Evolutionary conservation across 2,329 filamentous ascomycete genomes (phyloP).

Genomic region (Diaporthe sp.): DNA sequence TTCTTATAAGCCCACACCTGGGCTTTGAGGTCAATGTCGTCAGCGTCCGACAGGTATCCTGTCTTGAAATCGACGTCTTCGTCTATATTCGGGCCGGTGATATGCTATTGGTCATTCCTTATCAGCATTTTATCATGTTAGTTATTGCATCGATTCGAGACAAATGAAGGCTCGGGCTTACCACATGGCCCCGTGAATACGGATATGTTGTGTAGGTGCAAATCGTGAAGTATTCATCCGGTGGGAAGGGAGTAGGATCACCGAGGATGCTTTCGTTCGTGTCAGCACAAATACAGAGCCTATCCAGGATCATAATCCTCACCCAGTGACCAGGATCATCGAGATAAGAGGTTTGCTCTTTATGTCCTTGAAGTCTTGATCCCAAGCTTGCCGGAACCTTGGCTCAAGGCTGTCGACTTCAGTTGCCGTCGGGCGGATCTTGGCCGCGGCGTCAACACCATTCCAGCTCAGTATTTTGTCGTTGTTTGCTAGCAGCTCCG

Average conservation of each 20-base stretch:
- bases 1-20: neutral
- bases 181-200: neutral
- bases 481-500: neutral
- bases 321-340: neutral
- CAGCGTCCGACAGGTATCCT: neutral
- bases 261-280: neutral
- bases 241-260: neutral
- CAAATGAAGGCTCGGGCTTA: neutral
- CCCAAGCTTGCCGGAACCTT: neutral
- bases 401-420: neutral
- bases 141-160: neutral
- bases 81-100: neutral
- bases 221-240: neutral
- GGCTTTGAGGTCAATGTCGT: neutral
- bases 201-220: neutral
- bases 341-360: neutral
- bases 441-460: neutral
- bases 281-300: neutral
- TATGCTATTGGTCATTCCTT: neutral
- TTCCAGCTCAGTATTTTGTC: constrained; percentile 1
- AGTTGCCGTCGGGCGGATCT: neutral
- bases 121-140: neutral
- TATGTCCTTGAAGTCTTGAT: neutral
- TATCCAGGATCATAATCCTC: neutral
- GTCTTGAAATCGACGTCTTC: neutral